These are phyloP conservation scores for Debaryomyces coudertii DNA, from an alignment of 1,139 yeast genomes.

Conservation along the genomic window DNA sequence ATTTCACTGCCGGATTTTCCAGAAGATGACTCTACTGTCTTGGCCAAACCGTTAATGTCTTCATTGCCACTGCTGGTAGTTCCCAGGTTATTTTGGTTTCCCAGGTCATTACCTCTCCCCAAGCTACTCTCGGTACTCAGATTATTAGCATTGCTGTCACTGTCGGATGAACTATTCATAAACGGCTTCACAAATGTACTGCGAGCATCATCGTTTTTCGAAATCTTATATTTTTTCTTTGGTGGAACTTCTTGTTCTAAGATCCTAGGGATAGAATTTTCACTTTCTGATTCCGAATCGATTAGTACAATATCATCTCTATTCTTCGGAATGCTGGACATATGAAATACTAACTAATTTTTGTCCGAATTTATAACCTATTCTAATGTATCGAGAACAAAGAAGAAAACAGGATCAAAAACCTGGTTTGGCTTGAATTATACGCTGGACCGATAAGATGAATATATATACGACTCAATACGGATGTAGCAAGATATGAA, in stretches of 20 bases:
- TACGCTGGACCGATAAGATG: background rate
- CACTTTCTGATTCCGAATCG: constrained; percentile 24
- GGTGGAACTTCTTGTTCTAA: constrained; percentile 3
- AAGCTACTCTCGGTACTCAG: background rate
- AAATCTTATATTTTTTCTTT: constrained; percentile 13
- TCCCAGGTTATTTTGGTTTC: background rate
- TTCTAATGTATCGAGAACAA: background rate
- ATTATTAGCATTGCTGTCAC: constrained; percentile 1
- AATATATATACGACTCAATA: background rate
- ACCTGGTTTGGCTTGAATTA: background rate
- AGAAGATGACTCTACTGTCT: background rate
- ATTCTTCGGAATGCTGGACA: constrained; percentile 6
- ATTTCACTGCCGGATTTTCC: background rate
- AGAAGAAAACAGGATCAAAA: background rate
- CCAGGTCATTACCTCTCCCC: background rate
- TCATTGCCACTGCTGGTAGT: background rate
- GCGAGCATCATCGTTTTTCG: constrained; percentile 9
- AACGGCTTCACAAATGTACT: constrained; percentile 10
- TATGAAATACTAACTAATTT: constrained; percentile 4
- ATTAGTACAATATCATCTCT: constrained; percentile 21
- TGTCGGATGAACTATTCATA: constrained; percentile 13
- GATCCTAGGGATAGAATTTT: constrained; percentile 1
- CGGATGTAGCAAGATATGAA: background rate
- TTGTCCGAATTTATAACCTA: background rate
- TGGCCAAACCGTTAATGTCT: background rate